Conservation (phyloP, 805 yeast genomes). For the Saturnispora zaruensis region DNA sequence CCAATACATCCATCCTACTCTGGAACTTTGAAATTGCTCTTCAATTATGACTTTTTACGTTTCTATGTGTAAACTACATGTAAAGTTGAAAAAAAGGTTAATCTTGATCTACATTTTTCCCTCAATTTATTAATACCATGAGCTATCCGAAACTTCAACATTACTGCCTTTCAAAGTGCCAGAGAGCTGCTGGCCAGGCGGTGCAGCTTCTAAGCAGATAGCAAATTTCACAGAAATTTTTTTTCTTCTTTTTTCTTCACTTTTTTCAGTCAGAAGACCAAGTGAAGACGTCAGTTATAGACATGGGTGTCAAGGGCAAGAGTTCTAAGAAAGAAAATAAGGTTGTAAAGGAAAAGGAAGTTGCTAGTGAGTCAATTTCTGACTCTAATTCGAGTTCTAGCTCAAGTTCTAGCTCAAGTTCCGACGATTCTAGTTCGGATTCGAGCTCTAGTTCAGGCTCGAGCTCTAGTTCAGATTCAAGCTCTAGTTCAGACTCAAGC, state of each 20-base stretch:
- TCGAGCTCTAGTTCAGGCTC: slow-evolving; percentile 16
- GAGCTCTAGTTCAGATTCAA: not conserved
- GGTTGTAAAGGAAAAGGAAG: slow-evolving; percentile 8
- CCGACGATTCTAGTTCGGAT: slow-evolving; percentile 1
- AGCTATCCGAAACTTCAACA: too few relatives aligned
- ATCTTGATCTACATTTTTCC: too few relatives aligned
- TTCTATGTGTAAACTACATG: too few relatives aligned
- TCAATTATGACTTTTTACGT: too few relatives aligned
- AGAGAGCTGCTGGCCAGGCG: not conserved
- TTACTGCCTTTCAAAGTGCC: not conserved
- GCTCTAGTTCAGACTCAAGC: slow-evolving; percentile 6
- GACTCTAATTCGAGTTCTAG: slow-evolving; percentile 10
- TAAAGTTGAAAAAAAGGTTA: too few relatives aligned
- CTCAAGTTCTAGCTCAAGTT: slow-evolving; percentile 4
- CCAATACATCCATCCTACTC: too few relatives aligned
- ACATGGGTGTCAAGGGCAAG: slow-evolving; percentile 14
- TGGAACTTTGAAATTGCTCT: too few relatives aligned
- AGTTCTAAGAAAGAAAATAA: slow-evolving; percentile 19
- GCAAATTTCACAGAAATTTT: not conserved
- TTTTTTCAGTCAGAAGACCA: not conserved
- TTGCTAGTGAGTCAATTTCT: slow-evolving; percentile 18
- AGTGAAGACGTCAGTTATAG: not conserved
- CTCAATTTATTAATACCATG: too few relatives aligned
- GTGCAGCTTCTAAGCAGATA: not conserved
- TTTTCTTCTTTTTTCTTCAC: not conserved